Percentiles rank a stretch among this genome's conserved stretches.
Conservation (phyloP, 495 filamentous ascomycete species). For the Hypoxylon crocopeplum region DNA sequence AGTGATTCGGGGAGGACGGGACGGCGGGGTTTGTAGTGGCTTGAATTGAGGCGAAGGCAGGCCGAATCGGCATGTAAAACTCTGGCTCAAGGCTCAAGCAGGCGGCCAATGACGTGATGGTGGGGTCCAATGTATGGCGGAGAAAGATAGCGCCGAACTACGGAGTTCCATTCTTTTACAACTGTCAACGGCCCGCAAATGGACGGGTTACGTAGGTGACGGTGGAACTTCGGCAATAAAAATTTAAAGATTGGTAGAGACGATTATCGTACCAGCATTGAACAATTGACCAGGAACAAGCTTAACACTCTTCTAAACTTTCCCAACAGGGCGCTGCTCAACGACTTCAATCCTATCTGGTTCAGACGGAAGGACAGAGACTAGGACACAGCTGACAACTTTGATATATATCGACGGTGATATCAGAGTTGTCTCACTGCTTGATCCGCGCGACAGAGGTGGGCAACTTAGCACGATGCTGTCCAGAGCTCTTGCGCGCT, state of each 20-base stretch:
- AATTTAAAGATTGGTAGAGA: constrained; percentile 16
- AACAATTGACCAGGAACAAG: not conserved
- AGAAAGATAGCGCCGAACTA: constrained; percentile 9
- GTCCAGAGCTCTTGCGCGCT: constrained; percentile 50
- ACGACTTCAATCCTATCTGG: not conserved
- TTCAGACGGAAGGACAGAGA: not conserved
- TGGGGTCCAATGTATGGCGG: not conserved
- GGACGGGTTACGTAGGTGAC: too few species aligned
- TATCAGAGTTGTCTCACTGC: not conserved
- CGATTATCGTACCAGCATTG: not conserved
- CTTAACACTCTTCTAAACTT: not conserved
- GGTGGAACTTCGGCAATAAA: constrained; percentile 30
- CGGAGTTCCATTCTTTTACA: too few species aligned
- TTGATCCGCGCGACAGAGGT: constrained; percentile 5
- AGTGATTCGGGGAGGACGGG: constrained; percentile 19
- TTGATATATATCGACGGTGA: not conserved
- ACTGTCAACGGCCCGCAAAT: too few species aligned
- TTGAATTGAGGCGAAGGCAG: too few species aligned
- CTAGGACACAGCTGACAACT: not conserved
- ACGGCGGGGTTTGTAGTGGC: too few species aligned
- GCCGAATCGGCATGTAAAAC: too few species aligned
- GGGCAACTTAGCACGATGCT: constrained; percentile 45
- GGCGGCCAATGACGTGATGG: constrained; percentile 6
- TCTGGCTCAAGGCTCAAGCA: not conserved
- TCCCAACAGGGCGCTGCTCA: too few species aligned